Conservation (phyloP, 2,329 filamentous ascomycete species). For the Tolypocladium pustulatum region DNA sequence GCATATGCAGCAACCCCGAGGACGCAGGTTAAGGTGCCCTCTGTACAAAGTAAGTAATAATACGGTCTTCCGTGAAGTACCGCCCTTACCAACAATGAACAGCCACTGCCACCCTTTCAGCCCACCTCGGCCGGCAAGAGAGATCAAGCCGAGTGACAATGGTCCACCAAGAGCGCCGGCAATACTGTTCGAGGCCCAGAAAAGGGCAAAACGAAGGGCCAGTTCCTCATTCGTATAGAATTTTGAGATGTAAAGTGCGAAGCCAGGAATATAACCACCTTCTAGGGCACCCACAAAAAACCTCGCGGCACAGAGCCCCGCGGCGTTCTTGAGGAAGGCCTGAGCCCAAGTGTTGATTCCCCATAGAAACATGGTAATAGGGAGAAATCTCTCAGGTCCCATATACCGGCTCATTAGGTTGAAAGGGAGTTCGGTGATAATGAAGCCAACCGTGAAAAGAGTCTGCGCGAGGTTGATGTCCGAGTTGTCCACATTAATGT, state of each 20-base stretch:
- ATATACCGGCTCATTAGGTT: neutral
- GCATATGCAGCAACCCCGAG: neutral
- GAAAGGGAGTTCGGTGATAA: neutral
- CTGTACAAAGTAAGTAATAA: neutral
- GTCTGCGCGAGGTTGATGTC: neutral
- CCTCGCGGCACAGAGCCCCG: neutral
- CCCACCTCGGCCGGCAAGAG: neutral
- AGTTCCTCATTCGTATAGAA: neutral
- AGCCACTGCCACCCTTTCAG: neutral
- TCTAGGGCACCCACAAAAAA: neutral
- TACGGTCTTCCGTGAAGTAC: neutral
- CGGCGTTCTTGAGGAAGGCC: neutral
- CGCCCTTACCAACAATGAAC: neutral
- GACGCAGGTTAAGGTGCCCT: neutral
- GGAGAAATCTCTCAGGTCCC: neutral
- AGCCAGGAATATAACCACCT: neutral
- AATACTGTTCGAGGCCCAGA: neutral
- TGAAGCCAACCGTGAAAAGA: neutral
- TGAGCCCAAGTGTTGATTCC: neutral
- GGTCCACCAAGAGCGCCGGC: neutral
- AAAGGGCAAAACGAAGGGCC: neutral
- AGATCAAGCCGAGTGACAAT: neutral
- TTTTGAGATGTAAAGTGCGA: neutral
- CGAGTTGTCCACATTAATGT: neutral
- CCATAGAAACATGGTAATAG: neutral